Base-by-base conservation (phyloP, 116 monocot species). In the Trichopus zeylanicus region DNA sequence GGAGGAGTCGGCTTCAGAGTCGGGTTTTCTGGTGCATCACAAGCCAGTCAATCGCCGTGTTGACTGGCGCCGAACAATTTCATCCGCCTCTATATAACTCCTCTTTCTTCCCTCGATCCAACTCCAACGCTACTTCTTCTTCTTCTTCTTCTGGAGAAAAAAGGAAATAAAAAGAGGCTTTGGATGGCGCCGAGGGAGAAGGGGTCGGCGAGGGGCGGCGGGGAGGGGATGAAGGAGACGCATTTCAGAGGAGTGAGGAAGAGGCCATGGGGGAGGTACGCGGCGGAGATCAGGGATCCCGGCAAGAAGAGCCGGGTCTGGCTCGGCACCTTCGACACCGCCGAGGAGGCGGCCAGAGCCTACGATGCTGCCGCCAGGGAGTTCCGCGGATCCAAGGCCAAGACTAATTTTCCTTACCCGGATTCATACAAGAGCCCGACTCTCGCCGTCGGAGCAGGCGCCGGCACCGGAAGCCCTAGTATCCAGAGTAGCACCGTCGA, bases 251-350 rank as follows among this genome's bases (percentile, higher is more conserved):
- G 75, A 1, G 75, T 75, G 10, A 54, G 75, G 64, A 86, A 76
- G 61, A 46, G 74, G 37, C 67, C 67, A 31, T 78, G 86, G 86
- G 85, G 85, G 19, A 28, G 85, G 7, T 85, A 74, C 55, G 85
- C 85, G 23, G 55, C 70, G 55, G 70, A 66, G 60, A 70, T 76
- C 11, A 52, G 70, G 48, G 70, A 76, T 35, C 76, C 76, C 16
- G 70, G 72, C 59, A 87, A 87, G 73, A 87, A 82, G 69, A 75
- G 66, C 67, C 62, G 87, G 20, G 79, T 87, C 15, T 87, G 92
- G 87, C 74, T 92, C 4, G 92, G 87, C 0, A 92, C 87, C 29
- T 92, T 87, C 52, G 92, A 92, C 73, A 92, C 91, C 2, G 92
- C 92, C 29, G 78, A 83, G 70, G 87, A 92, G 65, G 92, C 92